A percentile compares a stretch with the other conserved stretches of the same genome.
Evolutionary conservation across 495 filamentous ascomycete genomes (phyloP).

Genomic region (Daldinia vernicosa): DNA sequence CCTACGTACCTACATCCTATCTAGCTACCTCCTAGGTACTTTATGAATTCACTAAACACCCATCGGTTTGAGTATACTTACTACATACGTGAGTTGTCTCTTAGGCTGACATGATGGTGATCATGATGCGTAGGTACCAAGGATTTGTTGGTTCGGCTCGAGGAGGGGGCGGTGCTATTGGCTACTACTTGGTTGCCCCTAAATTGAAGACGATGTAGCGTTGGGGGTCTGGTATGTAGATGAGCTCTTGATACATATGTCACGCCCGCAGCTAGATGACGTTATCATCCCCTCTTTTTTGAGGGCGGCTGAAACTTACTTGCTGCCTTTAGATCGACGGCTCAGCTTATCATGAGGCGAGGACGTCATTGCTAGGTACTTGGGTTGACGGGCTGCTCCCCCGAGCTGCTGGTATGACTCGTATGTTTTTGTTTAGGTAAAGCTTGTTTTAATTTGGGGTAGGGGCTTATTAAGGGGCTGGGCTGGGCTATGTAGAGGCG

Average conservation of each 20-base stretch:
- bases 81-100: background rate
- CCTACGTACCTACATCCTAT: conserved; percentile 10
- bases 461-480: background rate
- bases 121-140: background rate
- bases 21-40: conserved; percentile 1
- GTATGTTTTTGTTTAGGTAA: background rate
- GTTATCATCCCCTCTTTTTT: background rate
- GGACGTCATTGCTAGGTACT: background rate
- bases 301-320: background rate
- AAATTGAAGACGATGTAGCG: background rate
- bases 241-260: background rate
- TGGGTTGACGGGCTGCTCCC: background rate
- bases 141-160: background rate
- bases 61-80: conserved; percentile 4
- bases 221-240: background rate
- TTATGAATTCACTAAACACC: conserved; percentile 8
- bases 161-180: background rate
- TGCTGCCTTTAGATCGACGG: background rate
- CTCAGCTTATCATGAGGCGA: background rate
- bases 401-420: background rate
- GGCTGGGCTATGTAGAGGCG: background rate
- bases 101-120: background rate
- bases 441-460: background rate
- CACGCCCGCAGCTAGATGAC: conserved; percentile 2
- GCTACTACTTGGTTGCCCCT: background rate